Evolutionary conservation across 495 filamentous ascomycete species (phyloP).

Genomic region (Aspergillus cavernicola): DNA sequence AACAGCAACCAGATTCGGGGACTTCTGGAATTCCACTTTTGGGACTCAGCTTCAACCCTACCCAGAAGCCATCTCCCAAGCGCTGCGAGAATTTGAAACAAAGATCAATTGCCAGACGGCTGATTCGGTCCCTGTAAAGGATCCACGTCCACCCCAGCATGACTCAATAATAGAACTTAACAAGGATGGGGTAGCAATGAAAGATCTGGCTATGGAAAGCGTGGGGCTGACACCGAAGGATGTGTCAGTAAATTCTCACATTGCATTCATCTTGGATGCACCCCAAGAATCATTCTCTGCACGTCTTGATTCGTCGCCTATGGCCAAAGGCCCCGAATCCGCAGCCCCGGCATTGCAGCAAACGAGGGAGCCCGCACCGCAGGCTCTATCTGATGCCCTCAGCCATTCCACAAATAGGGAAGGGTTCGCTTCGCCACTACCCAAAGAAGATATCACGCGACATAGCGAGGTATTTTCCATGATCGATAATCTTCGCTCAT

Average conservation of each 20-base stretch:
- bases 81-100: constrained; percentile 43
- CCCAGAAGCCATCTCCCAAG: constrained; percentile 41
- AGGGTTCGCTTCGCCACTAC: not conserved
- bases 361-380: constrained; percentile 11
- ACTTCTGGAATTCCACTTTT: constrained; percentile 59
- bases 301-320: constrained; percentile 27
- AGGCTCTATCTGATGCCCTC: constrained; percentile 3
- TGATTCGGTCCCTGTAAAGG: constrained; percentile 20
- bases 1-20: constrained; percentile 50
- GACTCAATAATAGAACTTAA: not conserved
- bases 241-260: constrained; percentile 15
- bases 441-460: constrained; percentile 48
- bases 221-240: not conserved
- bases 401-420: not conserved
- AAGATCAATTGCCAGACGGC: constrained; percentile 41
- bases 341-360: constrained; percentile 4
- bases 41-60: constrained; percentile 44
- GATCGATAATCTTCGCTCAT: constrained; percentile 67
- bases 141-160: not conserved
- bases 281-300: constrained; percentile 7
- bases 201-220: constrained; percentile 11
- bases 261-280: constrained; percentile 15
- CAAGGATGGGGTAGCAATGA: not conserved
- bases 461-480: constrained; percentile 58
- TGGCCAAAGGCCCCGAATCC: constrained; percentile 13